Evolutionary conservation across 164 flowering plant genomes (phyloP), one percentile per base, ranked within the genome.

Genomic region (Nymphaea colorata): DNA sequence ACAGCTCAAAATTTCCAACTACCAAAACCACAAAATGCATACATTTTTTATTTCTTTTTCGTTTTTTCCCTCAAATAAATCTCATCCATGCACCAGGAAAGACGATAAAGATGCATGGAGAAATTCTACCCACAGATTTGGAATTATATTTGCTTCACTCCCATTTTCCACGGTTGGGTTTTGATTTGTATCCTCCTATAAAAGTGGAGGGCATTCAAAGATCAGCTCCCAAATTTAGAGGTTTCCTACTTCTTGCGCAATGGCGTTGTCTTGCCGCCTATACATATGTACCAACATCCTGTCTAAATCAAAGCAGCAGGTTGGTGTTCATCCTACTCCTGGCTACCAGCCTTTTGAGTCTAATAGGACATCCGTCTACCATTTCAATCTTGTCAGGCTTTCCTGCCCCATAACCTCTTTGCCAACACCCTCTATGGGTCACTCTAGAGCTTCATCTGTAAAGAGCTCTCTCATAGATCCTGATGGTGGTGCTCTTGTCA

Each of bases 391-490:
- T 6, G 72, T 83, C 57, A 43, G 60, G 59, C 44, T 60, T 59
- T 16, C 61, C 59, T 42, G 0, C 62, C 43, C 66, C 43, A 36
- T 69, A 57, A 12, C 67, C 12, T 60, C 65, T 61, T 18, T 18
- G 15, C 59, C 66, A 65, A 42, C 18, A 12, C 18, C 69, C 57
- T 42, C 68, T 45, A 14, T 44, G 15, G 4, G 62, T 44, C 44
- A 36, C 3, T n/a, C 59, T 8, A 62, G 68, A 14, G 44, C 71
- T 0, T 51, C 76, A 45, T 65, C 67, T 43, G 68, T 88, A 44
- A 84, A 77, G 81, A 81, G 92, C 76, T 86, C 98, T 42, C 77
- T 93, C 83, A 93, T 93, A 66, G 97, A 91, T 0, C 91, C 97
- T 0, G 98, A 93, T 67, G 98, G 97, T 6, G 97, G 98, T 8